Evolutionary conservation across 1,284 basidiomycete genomes (phyloP).

Genomic region (Malassezia caprae): DNA sequence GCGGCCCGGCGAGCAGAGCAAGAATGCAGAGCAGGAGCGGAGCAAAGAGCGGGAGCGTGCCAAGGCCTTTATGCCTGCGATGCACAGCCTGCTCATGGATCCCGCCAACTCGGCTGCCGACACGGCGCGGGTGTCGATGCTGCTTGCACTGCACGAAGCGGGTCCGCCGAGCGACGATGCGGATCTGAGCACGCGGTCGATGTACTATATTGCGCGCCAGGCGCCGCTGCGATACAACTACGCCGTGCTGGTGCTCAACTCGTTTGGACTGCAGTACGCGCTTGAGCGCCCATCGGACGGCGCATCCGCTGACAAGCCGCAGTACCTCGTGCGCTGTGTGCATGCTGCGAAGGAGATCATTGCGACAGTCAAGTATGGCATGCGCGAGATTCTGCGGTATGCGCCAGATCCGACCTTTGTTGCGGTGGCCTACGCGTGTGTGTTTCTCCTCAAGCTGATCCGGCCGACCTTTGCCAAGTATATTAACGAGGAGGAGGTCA

Average conservation of each 20-base stretch:
- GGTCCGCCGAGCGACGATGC: slow-evolving; percentile 25
- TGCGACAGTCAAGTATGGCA: slow-evolving; percentile 24
- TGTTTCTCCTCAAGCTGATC: slow-evolving; percentile 56
- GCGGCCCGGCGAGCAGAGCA: not conserved
- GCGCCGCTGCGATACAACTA: slow-evolving; percentile 41
- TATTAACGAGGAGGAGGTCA: slow-evolving; percentile 57
- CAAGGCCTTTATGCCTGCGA: not conserved
- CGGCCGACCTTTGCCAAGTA: slow-evolving; percentile 69
- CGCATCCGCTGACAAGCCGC: slow-evolving; percentile 35
- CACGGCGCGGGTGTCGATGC: slow-evolving; percentile 9
- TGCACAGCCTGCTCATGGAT: slow-evolving; percentile 4
- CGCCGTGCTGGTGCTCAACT: slow-evolving; percentile 58
- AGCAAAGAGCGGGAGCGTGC: not conserved
- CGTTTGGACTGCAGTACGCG: slow-evolving; percentile 87
- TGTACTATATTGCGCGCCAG: slow-evolving; percentile 34
- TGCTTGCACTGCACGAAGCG: slow-evolving; percentile 14
- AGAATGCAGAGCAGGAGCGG: not conserved
- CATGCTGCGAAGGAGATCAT: slow-evolving; percentile 41
- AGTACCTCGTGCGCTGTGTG: slow-evolving; percentile 46
- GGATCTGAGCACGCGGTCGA: slow-evolving; percentile 33
- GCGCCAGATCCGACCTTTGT: slow-evolving; percentile 86
- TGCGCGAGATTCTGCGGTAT: slow-evolving; percentile 58
- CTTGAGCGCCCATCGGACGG: slow-evolving; percentile 54
- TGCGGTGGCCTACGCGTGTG: slow-evolving; percentile 76
- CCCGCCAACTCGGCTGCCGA: slow-evolving; percentile 5